phyloP scores from a whole-genome alignment of 768 basidiomycete genomes.

The Kwoniella pini region DNA sequence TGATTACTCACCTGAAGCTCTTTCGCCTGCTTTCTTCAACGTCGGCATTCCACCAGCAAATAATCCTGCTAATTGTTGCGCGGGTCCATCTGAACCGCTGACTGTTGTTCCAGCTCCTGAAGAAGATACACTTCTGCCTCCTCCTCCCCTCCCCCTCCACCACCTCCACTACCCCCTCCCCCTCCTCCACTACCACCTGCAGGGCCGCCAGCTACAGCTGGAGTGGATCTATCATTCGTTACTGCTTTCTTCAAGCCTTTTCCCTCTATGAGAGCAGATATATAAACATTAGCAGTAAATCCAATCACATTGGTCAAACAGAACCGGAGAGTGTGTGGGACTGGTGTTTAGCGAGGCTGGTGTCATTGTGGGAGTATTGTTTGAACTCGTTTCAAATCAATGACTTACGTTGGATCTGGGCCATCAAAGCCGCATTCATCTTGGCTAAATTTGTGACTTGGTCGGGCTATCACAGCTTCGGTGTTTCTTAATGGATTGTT shows the following conservation, averaged over 20 bases:
- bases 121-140: slow-evolving; percentile 17
- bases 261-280: slow-evolving; percentile 55
- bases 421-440: slow-evolving; percentile 47
- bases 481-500: no score
- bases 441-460: slow-evolving; percentile 8
- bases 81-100: slow-evolving; percentile 58
- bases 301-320: background rate
- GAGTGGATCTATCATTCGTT: slow-evolving; percentile 65
- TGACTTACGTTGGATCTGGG: slow-evolving; percentile 45
- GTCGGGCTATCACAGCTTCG: background rate
- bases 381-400: no score
- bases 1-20: slow-evolving; percentile 23
- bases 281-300: no score
- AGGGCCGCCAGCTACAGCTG: slow-evolving; percentile 32
- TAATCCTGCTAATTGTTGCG: slow-evolving; percentile 78
- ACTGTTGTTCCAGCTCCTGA: slow-evolving; percentile 39
- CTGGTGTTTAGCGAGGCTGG: no score
- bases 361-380: no score
- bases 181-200: slow-evolving; percentile 53
- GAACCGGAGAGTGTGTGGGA: no score
- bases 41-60: slow-evolving; percentile 93
- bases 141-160: slow-evolving; percentile 28
- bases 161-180: slow-evolving; percentile 55
- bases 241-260: slow-evolving; percentile 76
- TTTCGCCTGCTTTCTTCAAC: slow-evolving; percentile 74